phyloP scores from a whole-genome alignment of 805 yeast species.

The Pichia gijzeniarum region DNA sequence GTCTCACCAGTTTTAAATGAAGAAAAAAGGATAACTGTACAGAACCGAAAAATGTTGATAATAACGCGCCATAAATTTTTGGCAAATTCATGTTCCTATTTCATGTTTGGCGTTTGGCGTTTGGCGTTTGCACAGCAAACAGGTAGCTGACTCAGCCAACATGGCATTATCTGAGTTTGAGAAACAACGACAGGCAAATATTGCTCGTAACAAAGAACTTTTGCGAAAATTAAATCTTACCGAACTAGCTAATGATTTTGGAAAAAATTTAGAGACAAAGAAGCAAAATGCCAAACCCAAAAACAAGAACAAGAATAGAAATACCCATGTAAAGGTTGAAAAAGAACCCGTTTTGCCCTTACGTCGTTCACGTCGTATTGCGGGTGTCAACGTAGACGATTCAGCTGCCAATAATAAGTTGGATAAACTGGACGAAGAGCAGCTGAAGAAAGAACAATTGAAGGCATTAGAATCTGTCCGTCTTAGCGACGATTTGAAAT shows the following conservation, averaged over 20 bases:
- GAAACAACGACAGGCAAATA: conserved; percentile 65
- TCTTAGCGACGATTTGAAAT: conserved; percentile 56
- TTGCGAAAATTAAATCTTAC: conserved; percentile 65
- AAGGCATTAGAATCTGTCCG: conserved; percentile 40
- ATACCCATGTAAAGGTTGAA: conserved; percentile 23
- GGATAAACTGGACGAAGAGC: conserved; percentile 33
- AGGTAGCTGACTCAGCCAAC: no score
- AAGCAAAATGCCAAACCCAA: not conserved
- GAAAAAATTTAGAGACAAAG: conserved; percentile 3
- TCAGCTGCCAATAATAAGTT: conserved; percentile 34
- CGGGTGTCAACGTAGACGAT: conserved; percentile 51
- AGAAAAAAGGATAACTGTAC: not conserved
- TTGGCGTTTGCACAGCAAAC: no score
- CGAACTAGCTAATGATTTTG: conserved; percentile 36
- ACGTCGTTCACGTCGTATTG: conserved; percentile 72
- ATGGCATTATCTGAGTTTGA: conserved; percentile 57
- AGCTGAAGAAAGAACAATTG: conserved; percentile 34
- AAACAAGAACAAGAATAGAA: conserved; percentile 10
- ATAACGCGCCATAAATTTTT: no score
- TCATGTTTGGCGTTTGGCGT: no score
- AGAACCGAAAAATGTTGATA: not conserved
- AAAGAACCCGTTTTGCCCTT: conserved; percentile 42
- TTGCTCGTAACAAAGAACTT: conserved; percentile 74
- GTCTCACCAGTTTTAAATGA: not conserved
- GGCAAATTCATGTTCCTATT: no score